A percentile compares a stretch with the other conserved stretches of the same genome.
Conservation (phyloP, 345 rosid genomes). For the Aquilaria malaccensis region DNA sequence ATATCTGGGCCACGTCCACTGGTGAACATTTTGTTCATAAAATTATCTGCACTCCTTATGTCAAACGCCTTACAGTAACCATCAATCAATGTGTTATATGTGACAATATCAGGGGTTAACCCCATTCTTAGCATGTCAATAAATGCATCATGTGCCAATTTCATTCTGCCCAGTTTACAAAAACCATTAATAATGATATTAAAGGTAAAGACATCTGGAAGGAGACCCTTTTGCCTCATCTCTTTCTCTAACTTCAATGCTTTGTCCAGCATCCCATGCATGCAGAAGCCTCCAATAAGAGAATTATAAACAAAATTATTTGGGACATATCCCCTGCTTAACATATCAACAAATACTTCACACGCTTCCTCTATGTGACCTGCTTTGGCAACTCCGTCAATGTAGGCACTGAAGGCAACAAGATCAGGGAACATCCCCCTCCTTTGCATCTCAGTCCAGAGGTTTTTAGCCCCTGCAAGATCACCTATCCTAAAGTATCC, state of each 20-base stretch:
- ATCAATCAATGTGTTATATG: constrained; percentile 64
- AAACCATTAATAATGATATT: constrained; percentile 61
- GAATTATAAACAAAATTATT: constrained; percentile 65
- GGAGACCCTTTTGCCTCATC: constrained; percentile 54
- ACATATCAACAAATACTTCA: constrained; percentile 47
- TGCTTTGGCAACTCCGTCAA: constrained; percentile 54
- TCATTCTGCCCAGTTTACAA: constrained; percentile 50
- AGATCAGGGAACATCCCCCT: constrained; percentile 48
- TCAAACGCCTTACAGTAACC: constrained; percentile 52
- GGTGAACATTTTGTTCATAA: constrained; percentile 37
- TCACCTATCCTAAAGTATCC: constrained; percentile 51
- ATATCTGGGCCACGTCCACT: constrained; percentile 58
- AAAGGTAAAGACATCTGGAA: constrained; percentile 49
- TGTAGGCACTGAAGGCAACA: constrained; percentile 61
- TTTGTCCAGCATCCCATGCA: constrained; percentile 36
- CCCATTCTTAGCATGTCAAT: constrained; percentile 41
- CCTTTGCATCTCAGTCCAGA: constrained; percentile 59
- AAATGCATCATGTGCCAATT: constrained; percentile 36
- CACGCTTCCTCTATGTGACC: constrained; percentile 60
- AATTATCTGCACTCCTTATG: constrained; percentile 38
- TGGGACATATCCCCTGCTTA: constrained; percentile 41
- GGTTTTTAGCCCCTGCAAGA: constrained; percentile 36
- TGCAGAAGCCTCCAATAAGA: constrained; percentile 56
- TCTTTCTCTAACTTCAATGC: constrained; percentile 49
- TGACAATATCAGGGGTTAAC: constrained; percentile 51